Base-by-base conservation (phyloP, 805 yeast species). In the Yamadazyma tumulicola region DNA sequence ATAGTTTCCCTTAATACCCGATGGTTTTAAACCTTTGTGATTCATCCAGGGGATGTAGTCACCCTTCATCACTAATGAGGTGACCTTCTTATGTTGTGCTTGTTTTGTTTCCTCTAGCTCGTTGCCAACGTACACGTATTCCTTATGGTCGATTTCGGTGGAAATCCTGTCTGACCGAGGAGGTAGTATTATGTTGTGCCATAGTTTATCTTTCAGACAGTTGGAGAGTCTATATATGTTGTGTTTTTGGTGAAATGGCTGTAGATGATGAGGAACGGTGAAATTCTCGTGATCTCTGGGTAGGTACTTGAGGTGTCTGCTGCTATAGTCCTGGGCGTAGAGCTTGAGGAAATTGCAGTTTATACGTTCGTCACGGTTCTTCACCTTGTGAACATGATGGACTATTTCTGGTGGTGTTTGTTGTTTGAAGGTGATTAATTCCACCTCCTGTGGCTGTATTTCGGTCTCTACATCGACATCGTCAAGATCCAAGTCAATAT, bases 141-240 rank as follows among this genome's bases (percentile, higher is more conserved):
- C 19, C n/a, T 43, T 37, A 27, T 42, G 36, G 38, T 56, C 52
- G 9, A 62, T 47, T 15, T 35, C 24, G 6, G 29, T 16, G 1
- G 64, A 66, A 7, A 49, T 39, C 1, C 46, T 39, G 43, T 77
- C 84, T 1, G 42, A 38, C 28, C 81, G 57, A 16, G 82, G 80
- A 4, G 72, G 69, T 20, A 78, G 49, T 4, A 77, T 62, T 11
- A 77, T 78, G 32, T 61, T 64, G 23, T 64, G 60, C 80, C 80
- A 76, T 29, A 77, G 52, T 47, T 74, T 69, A 29, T 74, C 75
- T 35, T 75, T 57, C 3, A 75, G 63, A 12, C 63, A 37, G 6
- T 61, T 49, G 1, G 74, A 72, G 15, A 75, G 45, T 31, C 58
- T 64, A 29, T 46, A 46, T 11, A 57, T 35, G 36, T 59, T 49